Conservation (phyloP, 148 eudicot species). For the Amaranthus cruentus region DNA sequence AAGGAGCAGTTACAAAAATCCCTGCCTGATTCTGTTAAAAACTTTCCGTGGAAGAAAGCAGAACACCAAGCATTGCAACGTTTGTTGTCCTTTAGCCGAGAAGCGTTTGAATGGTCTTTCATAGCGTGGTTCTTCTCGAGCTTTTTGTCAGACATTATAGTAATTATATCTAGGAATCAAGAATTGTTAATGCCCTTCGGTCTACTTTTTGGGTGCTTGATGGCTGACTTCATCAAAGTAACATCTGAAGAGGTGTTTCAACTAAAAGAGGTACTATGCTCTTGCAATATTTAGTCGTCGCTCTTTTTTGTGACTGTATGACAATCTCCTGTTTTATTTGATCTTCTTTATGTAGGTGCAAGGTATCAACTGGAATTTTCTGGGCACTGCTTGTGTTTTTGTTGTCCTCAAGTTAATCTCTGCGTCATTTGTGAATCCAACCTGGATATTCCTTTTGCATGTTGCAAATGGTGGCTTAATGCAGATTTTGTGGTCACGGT, state of each 20-base stretch:
- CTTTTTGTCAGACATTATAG: slow-evolving; percentile 30
- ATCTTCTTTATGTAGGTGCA: slow-evolving; percentile 28
- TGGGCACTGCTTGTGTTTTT: slow-evolving; percentile 36
- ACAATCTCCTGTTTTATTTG: neutral
- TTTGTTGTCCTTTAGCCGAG: slow-evolving; percentile 15
- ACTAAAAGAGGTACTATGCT: slow-evolving; percentile 27
- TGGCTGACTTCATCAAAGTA: slow-evolving; percentile 34
- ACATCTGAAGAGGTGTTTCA: slow-evolving; percentile 34
- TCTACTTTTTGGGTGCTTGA: slow-evolving; percentile 39
- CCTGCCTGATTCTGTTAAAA: slow-evolving; percentile 33
- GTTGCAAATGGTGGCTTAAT: slow-evolving; percentile 52
- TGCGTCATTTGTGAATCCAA: slow-evolving; percentile 14
- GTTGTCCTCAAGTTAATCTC: slow-evolving; percentile 36
- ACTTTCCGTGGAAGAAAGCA: slow-evolving; percentile 47
- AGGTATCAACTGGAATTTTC: slow-evolving; percentile 19
- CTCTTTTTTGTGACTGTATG: neutral
- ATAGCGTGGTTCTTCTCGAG: slow-evolving; percentile 28
- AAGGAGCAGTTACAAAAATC: slow-evolving; percentile 33
- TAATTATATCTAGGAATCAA: slow-evolving; percentile 39
- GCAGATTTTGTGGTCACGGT: slow-evolving; percentile 53
- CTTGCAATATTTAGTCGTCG: neutral
- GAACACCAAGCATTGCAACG: slow-evolving; percentile 25
- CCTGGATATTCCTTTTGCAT: slow-evolving; percentile 30
- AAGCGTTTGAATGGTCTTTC: slow-evolving; percentile 41
- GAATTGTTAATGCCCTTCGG: slow-evolving; percentile 53